These are phyloP conservation scores for Calonectria leucothoes DNA, from an alignment of 2,329 filamentous ascomycete genomes.

Conservation along the genomic window DNA sequence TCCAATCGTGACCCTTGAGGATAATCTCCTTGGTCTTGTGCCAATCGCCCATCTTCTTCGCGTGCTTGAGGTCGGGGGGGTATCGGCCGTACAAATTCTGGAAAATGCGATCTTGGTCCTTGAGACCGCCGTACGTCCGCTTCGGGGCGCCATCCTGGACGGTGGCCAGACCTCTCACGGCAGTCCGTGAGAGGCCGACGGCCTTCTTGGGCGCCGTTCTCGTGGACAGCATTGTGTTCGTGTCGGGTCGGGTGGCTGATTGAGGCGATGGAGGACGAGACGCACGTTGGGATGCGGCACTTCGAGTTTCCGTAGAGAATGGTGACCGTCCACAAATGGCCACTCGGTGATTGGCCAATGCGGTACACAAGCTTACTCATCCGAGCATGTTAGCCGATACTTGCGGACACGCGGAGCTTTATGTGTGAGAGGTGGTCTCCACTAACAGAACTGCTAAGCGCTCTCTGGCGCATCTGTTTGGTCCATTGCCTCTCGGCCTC, in stretches of 20 bases:
- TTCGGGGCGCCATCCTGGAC: conserved; percentile 80
- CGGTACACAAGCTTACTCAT: conserved; percentile 42
- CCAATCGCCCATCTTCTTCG: conserved; percentile 99
- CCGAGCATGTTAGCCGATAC: conserved; percentile 45
- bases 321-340: conserved; percentile 51
- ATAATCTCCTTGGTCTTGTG: conserved; percentile 99
- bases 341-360: conserved; percentile 56
- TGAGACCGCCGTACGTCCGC: conserved; percentile 84
- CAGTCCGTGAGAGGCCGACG: conserved; percentile 55
- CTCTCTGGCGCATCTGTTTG: conserved; percentile 20
- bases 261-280: conserved; percentile 43
- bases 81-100: conserved; percentile 97
- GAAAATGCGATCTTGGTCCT: conserved; percentile 98
- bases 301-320: conserved; percentile 50
- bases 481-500: conserved; percentile 34
- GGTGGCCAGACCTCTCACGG: conserved; percentile 80
- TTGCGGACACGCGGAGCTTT: not conserved
- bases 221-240: conserved; percentile 58
- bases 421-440: conserved; percentile 15
- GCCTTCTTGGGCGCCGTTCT: conserved; percentile 54
- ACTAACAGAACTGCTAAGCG: conserved; percentile 35
- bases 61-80: conserved; percentile 90
- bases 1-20: conserved; percentile 97
- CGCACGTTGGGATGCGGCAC: conserved; percentile 49
- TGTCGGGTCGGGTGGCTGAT: conserved; percentile 46